These are phyloP conservation scores for Colletotrichum spaethianum DNA, from an alignment of 2,329 filamentous ascomycete species.

Conservation along the genomic window DNA sequence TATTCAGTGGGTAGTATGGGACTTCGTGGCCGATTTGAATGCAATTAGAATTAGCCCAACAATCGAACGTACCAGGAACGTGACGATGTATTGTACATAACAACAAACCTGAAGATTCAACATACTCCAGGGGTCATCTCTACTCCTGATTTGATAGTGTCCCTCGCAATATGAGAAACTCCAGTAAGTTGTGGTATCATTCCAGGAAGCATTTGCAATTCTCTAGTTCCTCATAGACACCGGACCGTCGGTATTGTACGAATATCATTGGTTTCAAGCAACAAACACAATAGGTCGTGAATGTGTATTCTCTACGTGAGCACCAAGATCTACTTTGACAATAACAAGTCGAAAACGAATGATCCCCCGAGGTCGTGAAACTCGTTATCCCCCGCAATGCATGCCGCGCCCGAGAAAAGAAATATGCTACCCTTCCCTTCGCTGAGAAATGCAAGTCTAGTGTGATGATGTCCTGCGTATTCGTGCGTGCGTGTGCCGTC, in stretches of 20 bases:
- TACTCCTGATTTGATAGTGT: neutral
- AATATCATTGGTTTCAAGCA: neutral
- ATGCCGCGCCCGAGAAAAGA: neutral
- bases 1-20: neutral
- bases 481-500: neutral
- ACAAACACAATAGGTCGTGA: neutral
- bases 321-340: neutral
- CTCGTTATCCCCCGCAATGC: neutral
- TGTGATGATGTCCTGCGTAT: neutral
- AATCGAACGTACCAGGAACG: neutral
- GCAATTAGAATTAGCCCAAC: too few relatives aligned
- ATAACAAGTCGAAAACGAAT: neutral
- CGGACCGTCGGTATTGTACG: neutral
- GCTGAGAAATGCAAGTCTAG: constrained; percentile 23
- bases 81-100: neutral
- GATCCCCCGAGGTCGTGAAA: neutral
- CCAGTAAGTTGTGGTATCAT: too few relatives aligned
- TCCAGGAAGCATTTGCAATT: neutral
- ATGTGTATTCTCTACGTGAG: neutral
- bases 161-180: too few relatives aligned
- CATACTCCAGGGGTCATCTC: neutral
- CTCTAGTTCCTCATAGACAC: neutral
- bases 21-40: neutral
- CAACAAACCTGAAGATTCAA: too few relatives aligned
- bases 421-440: neutral